Base-by-base conservation (phyloP, 805 yeast genomes). In the Wickerhamiella sorbophila region DNA sequence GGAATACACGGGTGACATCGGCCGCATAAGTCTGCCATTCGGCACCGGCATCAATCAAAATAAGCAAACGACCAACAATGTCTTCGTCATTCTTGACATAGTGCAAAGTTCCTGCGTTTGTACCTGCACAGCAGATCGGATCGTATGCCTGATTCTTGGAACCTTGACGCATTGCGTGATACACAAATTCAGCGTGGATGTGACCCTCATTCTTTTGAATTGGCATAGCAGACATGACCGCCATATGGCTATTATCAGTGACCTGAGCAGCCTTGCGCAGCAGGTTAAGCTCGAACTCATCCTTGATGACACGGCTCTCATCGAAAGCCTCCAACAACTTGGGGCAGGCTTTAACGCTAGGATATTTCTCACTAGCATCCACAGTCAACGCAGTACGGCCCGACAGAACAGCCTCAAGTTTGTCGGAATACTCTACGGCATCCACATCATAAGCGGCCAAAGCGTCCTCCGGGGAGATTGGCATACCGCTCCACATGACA, bases 401-500 rank as follows among this genome's bases (percentile, higher is more conserved):
- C 4, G 31, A 21, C 12, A 45, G 26, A 10, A 48, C 39, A 3
- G 59, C 61, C 24, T 61, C 60, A 36, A 86, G 54, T 4, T 73
- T 76, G n/a, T 60, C 52, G 9, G 68, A 71, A 52, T 79, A 82
- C 44, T 72, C 59, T 37, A 87, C 93, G 34, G 74, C 79, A 58
- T 91, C 97, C 24, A 85, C 87, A 53, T 88, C 95, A 51, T 63
- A 88, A 46, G 66, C 69, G 17, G 64, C 56, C 38, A 59, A 41
- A 0, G 95, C 95, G 16, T 79, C 77, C 37, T 78, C 77, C 3
- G 69, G 48, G 32, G 74, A 64, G 40, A 84, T 48, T 4, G 98
- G 98, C 60, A 79, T 55, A 0, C 98, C 98, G 44, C 91, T 78
- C 98, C 98, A 88, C 85, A 91, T 80, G 33, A 88, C 80, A 56